Evolutionary conservation across 2,329 filamentous ascomycete species (phyloP).

Genomic region (Hypomyces perniciosus): DNA sequence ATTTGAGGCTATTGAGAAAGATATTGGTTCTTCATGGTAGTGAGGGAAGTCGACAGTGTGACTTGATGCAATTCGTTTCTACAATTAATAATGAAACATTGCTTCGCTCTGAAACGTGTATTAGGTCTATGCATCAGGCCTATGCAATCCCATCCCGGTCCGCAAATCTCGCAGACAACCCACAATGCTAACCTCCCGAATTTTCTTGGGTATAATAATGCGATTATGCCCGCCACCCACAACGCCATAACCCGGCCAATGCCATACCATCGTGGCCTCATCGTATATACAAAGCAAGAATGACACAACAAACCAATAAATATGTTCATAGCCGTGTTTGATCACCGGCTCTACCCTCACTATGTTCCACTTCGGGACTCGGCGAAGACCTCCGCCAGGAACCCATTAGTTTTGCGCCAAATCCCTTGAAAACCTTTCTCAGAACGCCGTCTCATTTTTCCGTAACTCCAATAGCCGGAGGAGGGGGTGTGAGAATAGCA

Average conservation of each 20-base stretch:
- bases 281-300: conserved; percentile 12
- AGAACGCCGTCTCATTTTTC: conserved; percentile 20
- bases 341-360: conserved; percentile 19
- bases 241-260: conserved; percentile 4
- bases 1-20: conserved; percentile 51
- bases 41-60: neutral
- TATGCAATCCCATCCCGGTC: neutral
- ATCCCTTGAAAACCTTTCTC: conserved; percentile 19
- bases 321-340: conserved; percentile 12
- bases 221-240: conserved; percentile 2
- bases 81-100: neutral
- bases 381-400: conserved; percentile 27
- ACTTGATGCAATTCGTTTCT: neutral
- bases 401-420: conserved; percentile 22
- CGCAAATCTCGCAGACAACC: conserved; percentile 5
- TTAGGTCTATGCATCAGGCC: neutral
- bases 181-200: conserved; percentile 6
- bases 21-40: conserved; percentile 19
- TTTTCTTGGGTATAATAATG: conserved; percentile 13
- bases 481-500: conserved; percentile 4
- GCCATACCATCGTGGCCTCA: neutral
- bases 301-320: conserved; percentile 11
- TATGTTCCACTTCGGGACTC: conserved; percentile 24
- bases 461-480: conserved; percentile 6
- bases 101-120: neutral